Percentiles rank a stretch among this genome's conserved stretches.
Conservation (phyloP, 495 filamentous ascomycete species). For the Penicillium turbatum region DNA sequence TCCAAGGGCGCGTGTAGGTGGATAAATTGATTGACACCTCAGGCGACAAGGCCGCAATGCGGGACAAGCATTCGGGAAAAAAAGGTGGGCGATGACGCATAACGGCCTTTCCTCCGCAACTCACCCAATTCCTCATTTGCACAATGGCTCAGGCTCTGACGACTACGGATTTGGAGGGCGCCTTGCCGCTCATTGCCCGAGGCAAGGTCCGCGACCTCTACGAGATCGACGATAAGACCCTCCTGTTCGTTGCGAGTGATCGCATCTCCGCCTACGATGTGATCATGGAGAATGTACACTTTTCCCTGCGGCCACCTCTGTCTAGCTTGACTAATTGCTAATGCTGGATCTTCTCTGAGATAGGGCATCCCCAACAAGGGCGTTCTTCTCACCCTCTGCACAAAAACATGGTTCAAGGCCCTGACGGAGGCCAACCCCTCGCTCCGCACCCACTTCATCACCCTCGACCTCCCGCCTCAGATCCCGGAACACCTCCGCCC, state of each 20-base stretch:
- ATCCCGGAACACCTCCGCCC: conserved; percentile 46
- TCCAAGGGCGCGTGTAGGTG: conserved; percentile 10
- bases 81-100: conserved; percentile 21
- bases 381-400: conserved; percentile 75
- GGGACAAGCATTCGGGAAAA: conserved; percentile 20
- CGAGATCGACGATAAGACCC: conserved; percentile 63
- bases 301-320: conserved; percentile 1
- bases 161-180: conserved; percentile 49
- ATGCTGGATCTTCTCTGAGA: background rate
- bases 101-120: conserved; percentile 1
- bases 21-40: conserved; percentile 24
- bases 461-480: conserved; percentile 57
- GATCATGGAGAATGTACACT: conserved; percentile 71
- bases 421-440: conserved; percentile 60
- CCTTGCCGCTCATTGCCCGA: conserved; percentile 52
- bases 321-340: background rate
- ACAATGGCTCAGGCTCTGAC: conserved; percentile 48
- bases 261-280: conserved; percentile 95
- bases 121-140: conserved; percentile 15
- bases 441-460: conserved; percentile 73
- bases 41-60: conserved; percentile 19
- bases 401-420: conserved; percentile 78
- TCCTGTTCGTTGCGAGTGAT: conserved; percentile 87
- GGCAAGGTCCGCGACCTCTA: conserved; percentile 87
- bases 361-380: conserved; percentile 84